Evolutionary conservation across 1,284 basidiomycete genomes (phyloP).

Genomic region (Hypsizygus ulmarius): DNA sequence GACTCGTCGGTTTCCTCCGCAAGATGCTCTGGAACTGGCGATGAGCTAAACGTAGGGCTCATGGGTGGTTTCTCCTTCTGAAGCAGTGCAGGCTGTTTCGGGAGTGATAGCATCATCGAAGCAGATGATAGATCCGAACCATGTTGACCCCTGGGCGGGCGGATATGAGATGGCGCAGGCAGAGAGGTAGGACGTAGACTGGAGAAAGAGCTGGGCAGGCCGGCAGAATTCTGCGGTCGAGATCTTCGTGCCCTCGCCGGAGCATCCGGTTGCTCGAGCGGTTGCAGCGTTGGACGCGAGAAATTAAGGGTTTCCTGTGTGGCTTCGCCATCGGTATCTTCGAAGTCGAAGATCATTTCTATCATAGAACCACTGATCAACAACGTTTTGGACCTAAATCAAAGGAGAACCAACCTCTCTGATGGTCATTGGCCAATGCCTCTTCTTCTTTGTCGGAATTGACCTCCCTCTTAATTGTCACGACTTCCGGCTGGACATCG

Average conservation of each 20-base stretch:
- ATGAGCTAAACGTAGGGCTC: not conserved
- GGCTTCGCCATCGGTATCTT: constrained; percentile 57
- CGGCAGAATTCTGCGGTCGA: constrained; percentile 30
- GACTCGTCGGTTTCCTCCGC: constrained; percentile 3
- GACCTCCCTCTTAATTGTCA: constrained; percentile 41
- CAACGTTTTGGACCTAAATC: not conserved
- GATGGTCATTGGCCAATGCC: constrained; percentile 23
- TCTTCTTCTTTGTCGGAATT: constrained; percentile 32
- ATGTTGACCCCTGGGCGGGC: constrained; percentile 36
- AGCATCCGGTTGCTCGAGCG: constrained; percentile 41
- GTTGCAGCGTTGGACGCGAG: constrained; percentile 36
- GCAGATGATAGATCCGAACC: constrained; percentile 36
- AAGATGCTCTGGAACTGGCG: not conserved
- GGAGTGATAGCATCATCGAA: constrained; percentile 29
- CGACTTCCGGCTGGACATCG: constrained; percentile 56
- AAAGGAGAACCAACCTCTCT: constrained; percentile 30
- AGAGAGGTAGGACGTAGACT: constrained; percentile 65
- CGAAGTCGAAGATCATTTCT: constrained; percentile 72
- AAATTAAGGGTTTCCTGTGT: constrained; percentile 30
- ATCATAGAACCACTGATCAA: not conserved
- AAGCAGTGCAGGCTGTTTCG: constrained; percentile 21
- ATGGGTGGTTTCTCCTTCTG: constrained; percentile 4
- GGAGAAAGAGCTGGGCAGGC: constrained; percentile 55
- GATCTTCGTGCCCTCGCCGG: constrained; percentile 32
- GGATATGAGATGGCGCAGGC: constrained; percentile 55